Conservation (phyloP, 257 asterid species). For the Ajuga chamaepitys region DNA sequence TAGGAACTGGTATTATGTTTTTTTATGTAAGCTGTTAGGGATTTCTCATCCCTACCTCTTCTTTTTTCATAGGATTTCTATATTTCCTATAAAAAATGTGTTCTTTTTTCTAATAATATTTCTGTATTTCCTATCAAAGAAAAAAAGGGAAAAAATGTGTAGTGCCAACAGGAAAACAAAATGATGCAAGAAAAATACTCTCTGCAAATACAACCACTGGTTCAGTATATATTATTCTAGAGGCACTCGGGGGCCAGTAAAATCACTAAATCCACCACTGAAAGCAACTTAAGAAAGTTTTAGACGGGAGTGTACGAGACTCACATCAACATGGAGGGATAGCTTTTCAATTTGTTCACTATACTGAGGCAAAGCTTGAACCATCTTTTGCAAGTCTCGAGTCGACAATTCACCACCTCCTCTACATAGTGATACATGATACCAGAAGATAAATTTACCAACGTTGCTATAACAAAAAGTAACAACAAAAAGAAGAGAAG, state of each 20-base stretch:
- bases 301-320: constrained; percentile 32
- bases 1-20: no score
- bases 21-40: no score
- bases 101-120: no score
- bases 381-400: constrained; percentile 98
- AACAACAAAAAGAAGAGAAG: constrained; percentile 1
- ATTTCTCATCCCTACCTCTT: no score
- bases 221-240: background rate
- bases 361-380: constrained; percentile 98
- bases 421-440: constrained; percentile 33
- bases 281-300: constrained; percentile 6
- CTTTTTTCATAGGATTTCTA: no score
- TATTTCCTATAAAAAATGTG: no score
- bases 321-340: constrained; percentile 99
- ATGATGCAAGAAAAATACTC: background rate
- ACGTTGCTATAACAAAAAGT: background rate
- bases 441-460: constrained; percentile 6
- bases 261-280: constrained; percentile 8
- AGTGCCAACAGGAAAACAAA: constrained; percentile 9
- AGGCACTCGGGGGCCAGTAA: background rate
- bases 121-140: no score
- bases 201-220: constrained; percentile 5
- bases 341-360: constrained; percentile 99
- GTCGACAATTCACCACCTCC: constrained; percentile 81
- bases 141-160: background rate